A percentile compares a stretch with the other conserved stretches of the same genome.
phyloP scores from a whole-genome alignment of 495 filamentous ascomycete genomes.

The Aspergillus sclerotiicarbonarius region DNA sequence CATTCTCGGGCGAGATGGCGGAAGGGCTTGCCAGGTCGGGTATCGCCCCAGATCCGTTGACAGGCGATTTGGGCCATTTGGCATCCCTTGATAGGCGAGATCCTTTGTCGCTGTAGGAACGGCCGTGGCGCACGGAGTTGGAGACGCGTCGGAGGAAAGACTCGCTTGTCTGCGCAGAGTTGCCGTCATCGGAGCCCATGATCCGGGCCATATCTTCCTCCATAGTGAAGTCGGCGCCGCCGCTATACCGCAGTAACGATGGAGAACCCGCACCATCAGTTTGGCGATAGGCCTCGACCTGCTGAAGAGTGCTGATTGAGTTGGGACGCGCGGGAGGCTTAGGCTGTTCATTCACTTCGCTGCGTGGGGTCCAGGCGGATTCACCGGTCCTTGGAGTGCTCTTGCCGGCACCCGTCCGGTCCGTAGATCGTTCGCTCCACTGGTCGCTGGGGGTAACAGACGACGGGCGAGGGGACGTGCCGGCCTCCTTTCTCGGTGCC shows the following conservation, averaged over 20 bases:
- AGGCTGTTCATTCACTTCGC: constrained; percentile 43
- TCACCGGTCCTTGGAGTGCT: constrained; percentile 23
- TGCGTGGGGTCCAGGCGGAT: constrained; percentile 59
- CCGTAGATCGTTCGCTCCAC: constrained; percentile 16
- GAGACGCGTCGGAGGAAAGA: constrained; percentile 86
- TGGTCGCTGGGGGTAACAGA: constrained; percentile 18
- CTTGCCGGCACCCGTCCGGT: constrained; percentile 14
- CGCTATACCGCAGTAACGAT: constrained; percentile 69
- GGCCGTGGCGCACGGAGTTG: constrained; percentile 88
- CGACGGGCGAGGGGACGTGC: constrained; percentile 25
- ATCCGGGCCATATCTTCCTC: constrained; percentile 90
- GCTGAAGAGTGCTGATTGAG: constrained; percentile 50
- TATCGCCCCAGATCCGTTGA: constrained; percentile 59
- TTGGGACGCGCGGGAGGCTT: constrained; percentile 46
- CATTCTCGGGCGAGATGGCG: constrained; percentile 53
- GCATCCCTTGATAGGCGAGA: constrained; percentile 44
- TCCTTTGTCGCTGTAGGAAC: constrained; percentile 77
- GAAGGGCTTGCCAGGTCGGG: constrained; percentile 75
- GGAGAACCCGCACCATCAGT: constrained; percentile 53
- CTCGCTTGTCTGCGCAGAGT: constrained; percentile 41
- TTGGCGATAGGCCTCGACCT: constrained; percentile 33
- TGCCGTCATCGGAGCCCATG: constrained; percentile 64
- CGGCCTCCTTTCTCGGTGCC: constrained; percentile 35
- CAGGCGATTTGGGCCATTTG: constrained; percentile 72
- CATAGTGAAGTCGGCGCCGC: constrained; percentile 76